Conservation (phyloP, 139 green algal species). For the Tetradesmus obliquus region DNA sequence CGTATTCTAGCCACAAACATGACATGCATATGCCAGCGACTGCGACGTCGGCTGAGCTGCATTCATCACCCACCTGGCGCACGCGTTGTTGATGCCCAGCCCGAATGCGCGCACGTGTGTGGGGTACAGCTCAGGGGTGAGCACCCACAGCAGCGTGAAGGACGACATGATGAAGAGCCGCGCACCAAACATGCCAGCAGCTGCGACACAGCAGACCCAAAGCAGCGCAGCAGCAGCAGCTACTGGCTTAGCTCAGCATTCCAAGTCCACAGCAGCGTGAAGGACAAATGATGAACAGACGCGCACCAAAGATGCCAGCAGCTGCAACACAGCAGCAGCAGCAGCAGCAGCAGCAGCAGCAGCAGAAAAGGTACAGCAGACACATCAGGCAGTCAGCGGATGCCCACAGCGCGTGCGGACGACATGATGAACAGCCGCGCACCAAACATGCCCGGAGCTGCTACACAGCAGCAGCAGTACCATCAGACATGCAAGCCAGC, state of each 20-base stretch:
- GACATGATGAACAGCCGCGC: conserved; percentile 69
- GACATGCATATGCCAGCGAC: not conserved
- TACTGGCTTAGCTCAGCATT: not conserved
- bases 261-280: not conserved
- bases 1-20: not conserved
- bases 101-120: conserved; percentile 77
- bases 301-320: too few relatives aligned
- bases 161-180: conserved; percentile 70
- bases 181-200: conserved; percentile 64
- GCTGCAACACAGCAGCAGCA: too few relatives aligned
- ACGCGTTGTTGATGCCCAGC: conserved; percentile 77
- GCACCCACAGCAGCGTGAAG: conserved; percentile 82
- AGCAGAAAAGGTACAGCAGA: too few relatives aligned
- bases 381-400: too few relatives aligned
- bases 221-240: not conserved
- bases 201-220: not conserved
- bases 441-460: conserved; percentile 62
- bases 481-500: not conserved
- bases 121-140: conserved; percentile 85
- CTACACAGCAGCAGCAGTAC: not conserved
- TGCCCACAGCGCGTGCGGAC: conserved; percentile 70
- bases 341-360: not conserved
- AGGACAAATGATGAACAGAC: not conserved
- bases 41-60: not conserved
- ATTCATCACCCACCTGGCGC: conserved; percentile 6